Evolutionary conservation across 805 yeast species (phyloP).

Genomic region (Saccharomycopsis fodiens): DNA sequence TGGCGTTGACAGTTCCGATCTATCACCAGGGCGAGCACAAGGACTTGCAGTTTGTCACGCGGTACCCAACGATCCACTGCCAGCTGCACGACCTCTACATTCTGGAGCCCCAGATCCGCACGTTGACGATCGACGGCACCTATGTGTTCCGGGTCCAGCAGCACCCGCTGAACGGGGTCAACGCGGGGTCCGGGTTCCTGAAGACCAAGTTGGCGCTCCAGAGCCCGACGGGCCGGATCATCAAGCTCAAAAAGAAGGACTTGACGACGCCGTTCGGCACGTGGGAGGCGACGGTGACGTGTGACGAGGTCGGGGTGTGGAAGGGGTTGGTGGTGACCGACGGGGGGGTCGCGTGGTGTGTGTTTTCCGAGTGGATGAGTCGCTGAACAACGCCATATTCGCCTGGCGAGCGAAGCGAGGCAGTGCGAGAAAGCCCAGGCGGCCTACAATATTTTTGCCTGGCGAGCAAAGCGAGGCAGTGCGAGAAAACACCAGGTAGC

Average conservation of each 20-base stretch:
- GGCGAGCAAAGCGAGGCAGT: no score
- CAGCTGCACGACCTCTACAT: constrained; percentile 72
- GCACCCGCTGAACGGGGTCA: constrained; percentile 48
- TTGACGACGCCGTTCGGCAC: constrained; percentile 40
- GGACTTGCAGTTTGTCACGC: constrained; percentile 58
- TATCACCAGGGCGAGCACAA: constrained; percentile 49
- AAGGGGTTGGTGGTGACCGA: constrained; percentile 76
- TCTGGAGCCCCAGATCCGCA: constrained; percentile 73
- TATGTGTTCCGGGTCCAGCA: constrained; percentile 61
- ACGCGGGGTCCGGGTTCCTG: constrained; percentile 30
- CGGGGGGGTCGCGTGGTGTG: constrained; percentile 73
- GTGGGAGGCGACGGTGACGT: constrained; percentile 53
- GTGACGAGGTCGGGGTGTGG: constrained; percentile 76
- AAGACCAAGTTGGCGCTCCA: constrained; percentile 62
- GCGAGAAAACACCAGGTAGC: no score
- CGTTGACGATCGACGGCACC: constrained; percentile 46
- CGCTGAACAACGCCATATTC: constrained; percentile 1
- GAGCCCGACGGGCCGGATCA: constrained; percentile 77
- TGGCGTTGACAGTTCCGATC: constrained; percentile 68
- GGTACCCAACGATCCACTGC: constrained; percentile 65
- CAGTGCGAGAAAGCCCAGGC: no score
- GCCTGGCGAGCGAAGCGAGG: no score
- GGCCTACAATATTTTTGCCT: no score
- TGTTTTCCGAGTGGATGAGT: constrained; percentile 87
- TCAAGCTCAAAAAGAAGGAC: constrained; percentile 46